phyloP scores from a whole-genome alignment of 352 stramenopile genomes.

The Phytophthora quininea region DNA sequence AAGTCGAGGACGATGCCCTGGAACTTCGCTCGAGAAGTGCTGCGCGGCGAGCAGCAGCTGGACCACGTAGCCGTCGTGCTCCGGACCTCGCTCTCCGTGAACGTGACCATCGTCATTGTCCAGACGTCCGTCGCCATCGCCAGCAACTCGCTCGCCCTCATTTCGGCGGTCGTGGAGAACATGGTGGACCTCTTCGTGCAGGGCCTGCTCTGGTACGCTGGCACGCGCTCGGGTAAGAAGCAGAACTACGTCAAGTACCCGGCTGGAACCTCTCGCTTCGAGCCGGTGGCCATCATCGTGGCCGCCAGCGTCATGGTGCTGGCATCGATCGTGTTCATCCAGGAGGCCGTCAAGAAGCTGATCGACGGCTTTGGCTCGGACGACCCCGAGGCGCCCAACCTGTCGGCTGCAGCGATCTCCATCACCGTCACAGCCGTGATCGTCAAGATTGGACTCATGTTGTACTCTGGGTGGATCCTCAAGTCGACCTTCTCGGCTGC shows the following conservation, averaged over 20 bases:
- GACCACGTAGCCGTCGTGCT: slow-evolving; percentile 65
- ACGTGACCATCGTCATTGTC: slow-evolving; percentile 69
- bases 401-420: slow-evolving; percentile 87
- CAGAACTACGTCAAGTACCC: slow-evolving; percentile 92
- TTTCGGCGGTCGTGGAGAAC: slow-evolving; percentile 92
- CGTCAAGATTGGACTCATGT: slow-evolving; percentile 73
- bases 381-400: slow-evolving; percentile 80
- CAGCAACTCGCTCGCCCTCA: slow-evolving; percentile 88
- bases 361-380: slow-evolving; percentile 50
- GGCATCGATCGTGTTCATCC: slow-evolving; percentile 84
- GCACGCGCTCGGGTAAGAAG: slow-evolving; percentile 77
- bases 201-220: slow-evolving; percentile 89
- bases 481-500: slow-evolving; percentile 54
- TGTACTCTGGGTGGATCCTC: slow-evolving; percentile 69
- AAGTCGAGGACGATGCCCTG: slow-evolving; percentile 1
- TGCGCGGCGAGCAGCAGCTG: slow-evolving; percentile 43
- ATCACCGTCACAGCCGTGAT: slow-evolving; percentile 70
- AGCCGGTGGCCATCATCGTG: slow-evolving; percentile 93
- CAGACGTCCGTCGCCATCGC: slow-evolving; percentile 74
- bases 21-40: neutral
- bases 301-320: slow-evolving; percentile 93
- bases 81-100: slow-evolving; percentile 61
- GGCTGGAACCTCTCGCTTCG: slow-evolving; percentile 88
- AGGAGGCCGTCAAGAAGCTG: slow-evolving; percentile 59
- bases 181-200: slow-evolving; percentile 94